phyloP scores from a whole-genome alignment of 2,329 filamentous ascomycete genomes.

The Ascochyta clinopodiicola region DNA sequence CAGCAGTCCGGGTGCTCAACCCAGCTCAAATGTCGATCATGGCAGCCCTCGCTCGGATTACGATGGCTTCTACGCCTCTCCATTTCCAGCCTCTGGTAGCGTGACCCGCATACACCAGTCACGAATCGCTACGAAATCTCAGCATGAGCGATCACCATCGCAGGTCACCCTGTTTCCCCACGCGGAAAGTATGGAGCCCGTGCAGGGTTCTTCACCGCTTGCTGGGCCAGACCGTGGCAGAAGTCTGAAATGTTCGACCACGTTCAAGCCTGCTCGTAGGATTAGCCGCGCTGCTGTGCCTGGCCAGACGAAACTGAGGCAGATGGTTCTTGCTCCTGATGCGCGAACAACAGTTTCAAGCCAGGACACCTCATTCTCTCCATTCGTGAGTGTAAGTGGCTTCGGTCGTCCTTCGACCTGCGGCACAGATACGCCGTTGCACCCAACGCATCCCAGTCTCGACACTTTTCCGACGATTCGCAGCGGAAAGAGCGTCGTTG shows the following conservation, averaged over 20 bases:
- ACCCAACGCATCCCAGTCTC: conserved; percentile 23
- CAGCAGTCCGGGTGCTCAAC: conserved; percentile 41
- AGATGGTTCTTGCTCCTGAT: conserved; percentile 43
- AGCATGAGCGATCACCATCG: conserved; percentile 31
- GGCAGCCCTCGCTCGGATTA: conserved; percentile 20
- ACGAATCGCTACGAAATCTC: not conserved
- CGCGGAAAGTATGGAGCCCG: conserved; percentile 19
- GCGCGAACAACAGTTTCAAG: conserved; percentile 28
- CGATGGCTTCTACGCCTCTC: conserved; percentile 31
- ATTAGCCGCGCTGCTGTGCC: conserved; percentile 39
- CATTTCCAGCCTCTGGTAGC: conserved; percentile 29
- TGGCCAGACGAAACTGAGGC: conserved; percentile 43
- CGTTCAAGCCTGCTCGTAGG: conserved; percentile 26
- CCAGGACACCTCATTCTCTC: conserved; percentile 28
- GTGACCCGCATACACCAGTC: conserved; percentile 29
- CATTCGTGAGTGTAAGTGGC: conserved; percentile 20
- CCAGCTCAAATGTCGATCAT: conserved; percentile 28
- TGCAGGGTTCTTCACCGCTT: conserved; percentile 20
- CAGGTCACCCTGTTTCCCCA: conserved; percentile 30
- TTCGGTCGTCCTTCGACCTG: conserved; percentile 41
- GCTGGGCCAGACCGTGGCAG: conserved; percentile 15
- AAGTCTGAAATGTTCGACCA: conserved; percentile 25
- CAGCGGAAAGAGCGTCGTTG: conserved; percentile 3
- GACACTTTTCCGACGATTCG: conserved; percentile 19
- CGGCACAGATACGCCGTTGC: conserved; percentile 39